Evolutionary conservation across 768 basidiomycete species (phyloP), one percentile per base, ranked within the genome.

Genomic region (Suillus americanus): DNA sequence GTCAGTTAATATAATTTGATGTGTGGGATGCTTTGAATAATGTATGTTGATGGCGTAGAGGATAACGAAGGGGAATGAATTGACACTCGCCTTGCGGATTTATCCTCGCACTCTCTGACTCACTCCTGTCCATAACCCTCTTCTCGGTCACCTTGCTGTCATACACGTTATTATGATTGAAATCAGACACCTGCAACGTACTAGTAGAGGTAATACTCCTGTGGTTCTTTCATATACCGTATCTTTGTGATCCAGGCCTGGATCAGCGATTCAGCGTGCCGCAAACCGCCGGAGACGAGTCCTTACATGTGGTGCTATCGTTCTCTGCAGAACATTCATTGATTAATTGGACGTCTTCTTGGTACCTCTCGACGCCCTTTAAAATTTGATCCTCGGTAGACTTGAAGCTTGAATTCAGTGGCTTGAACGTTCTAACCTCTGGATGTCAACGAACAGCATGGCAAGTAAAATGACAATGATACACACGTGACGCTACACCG

Each of bases 141-240:
- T 40, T 57, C 56, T 57, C 25, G 6, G 25, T 57, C 56, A 57
- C 56, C 56, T 28, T 57, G 56, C 56, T 57, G 38, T 55, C 6
- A 12, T 23, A n/a, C 33, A 35, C 20, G 33, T 55, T 28, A 51
- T 25, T 25, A 51, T 51, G 13, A 13, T 13, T 51, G 14, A 28
- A 16, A 51, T 16, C 14, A 51, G 48, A 25, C 25, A 14, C 48
- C 23, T 50, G 25, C 48, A 9, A 51, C 50, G 50, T 48, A 48
- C 23, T 48, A 28, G 23, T 23, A 51, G 55, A 56, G 55, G 54
- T 57, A 56, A 56, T 56, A 2, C 13, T 55, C 54, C 23, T 23
- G 37, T 10, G 38, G 25, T 57, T 57, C 38, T 40, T 57, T 57
- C 56, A 40, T 57, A 28, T 57, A 40, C 56, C 38, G 25, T 40